These are phyloP conservation scores for Hypoxylon lienhwacheense DNA, from an alignment of 495 filamentous ascomycete genomes.

Conservation along the genomic window DNA sequence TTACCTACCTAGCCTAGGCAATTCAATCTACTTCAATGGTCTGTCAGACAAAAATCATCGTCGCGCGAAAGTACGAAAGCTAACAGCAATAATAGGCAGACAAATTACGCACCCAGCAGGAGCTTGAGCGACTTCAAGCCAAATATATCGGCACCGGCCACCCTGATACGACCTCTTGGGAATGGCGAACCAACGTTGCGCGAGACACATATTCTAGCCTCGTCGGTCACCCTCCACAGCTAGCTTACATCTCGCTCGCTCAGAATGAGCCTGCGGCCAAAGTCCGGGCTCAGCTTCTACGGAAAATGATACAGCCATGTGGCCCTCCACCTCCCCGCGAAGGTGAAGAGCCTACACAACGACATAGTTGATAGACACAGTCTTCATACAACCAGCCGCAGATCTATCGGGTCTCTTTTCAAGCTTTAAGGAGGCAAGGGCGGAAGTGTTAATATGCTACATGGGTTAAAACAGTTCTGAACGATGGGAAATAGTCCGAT, in stretches of 20 bases:
- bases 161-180: slow-evolving; percentile 93
- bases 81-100: slow-evolving; percentile 66
- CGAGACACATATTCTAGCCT: slow-evolving; percentile 82
- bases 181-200: slow-evolving; percentile 91
- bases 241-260: slow-evolving; percentile 87
- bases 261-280: slow-evolving; percentile 83
- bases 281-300: slow-evolving; percentile 74
- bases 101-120: slow-evolving; percentile 95
- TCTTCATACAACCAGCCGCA: no score
- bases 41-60: not conserved
- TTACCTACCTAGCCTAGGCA: not conserved
- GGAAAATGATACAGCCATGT: slow-evolving; percentile 91
- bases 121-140: slow-evolving; percentile 92
- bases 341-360: slow-evolving; percentile 44
- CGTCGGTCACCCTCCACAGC: slow-evolving; percentile 84
- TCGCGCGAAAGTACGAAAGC: not conserved
- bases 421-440: not conserved
- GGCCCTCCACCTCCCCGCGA: slow-evolving; percentile 76
- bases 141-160: slow-evolving; percentile 97
- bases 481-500: no score
- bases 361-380: slow-evolving; percentile 2
- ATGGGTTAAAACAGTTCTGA: no score
- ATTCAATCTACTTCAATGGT: slow-evolving; percentile 19
- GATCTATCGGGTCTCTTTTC: not conserved
- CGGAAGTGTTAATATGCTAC: no score